Evolutionary conservation across 1,284 basidiomycete species (phyloP).

Genomic region (Grifola frondosa): DNA sequence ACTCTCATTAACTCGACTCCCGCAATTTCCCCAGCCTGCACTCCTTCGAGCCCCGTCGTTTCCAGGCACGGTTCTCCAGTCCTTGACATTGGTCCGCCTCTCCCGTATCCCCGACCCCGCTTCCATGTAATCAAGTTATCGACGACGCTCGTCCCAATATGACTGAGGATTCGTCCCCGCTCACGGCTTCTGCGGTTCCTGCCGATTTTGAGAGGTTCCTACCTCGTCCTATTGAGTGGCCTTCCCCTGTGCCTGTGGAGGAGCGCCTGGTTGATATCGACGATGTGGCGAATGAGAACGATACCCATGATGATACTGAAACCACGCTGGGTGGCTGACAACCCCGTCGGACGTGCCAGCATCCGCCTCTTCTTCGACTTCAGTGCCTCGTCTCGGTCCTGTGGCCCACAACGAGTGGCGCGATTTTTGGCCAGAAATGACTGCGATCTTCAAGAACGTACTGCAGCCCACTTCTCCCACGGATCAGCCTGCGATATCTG

Average conservation of each 20-base stretch:
- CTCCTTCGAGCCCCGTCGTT: too few relatives aligned
- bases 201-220: too few relatives aligned
- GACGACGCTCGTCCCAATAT: too few relatives aligned
- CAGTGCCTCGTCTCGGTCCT: conserved; percentile 25
- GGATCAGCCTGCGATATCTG: neutral
- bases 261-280: conserved; percentile 14
- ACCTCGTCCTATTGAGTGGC: too few relatives aligned
- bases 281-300: conserved; percentile 3
- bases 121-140: too few relatives aligned
- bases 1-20: too few relatives aligned
- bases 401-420: conserved; percentile 27
- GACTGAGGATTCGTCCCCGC: neutral
- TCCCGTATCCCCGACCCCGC: too few relatives aligned
- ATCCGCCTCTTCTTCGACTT: conserved; percentile 10
- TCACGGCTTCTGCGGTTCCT: too few relatives aligned
- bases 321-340: conserved; percentile 12
- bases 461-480: conserved; percentile 24
- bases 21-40: too few relatives aligned
- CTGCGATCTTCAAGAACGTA: conserved; percentile 29
- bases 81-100: too few relatives aligned
- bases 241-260: neutral
- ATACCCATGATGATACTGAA: conserved; percentile 1
- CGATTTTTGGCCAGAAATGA: conserved; percentile 33
- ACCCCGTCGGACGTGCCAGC: conserved; percentile 22
- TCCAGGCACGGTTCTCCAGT: too few relatives aligned